Percentiles rank a stretch among this genome's conserved stretches.
Evolutionary conservation across 345 rosid genomes (phyloP).

Genomic region (Eucalyptus marginata): DNA sequence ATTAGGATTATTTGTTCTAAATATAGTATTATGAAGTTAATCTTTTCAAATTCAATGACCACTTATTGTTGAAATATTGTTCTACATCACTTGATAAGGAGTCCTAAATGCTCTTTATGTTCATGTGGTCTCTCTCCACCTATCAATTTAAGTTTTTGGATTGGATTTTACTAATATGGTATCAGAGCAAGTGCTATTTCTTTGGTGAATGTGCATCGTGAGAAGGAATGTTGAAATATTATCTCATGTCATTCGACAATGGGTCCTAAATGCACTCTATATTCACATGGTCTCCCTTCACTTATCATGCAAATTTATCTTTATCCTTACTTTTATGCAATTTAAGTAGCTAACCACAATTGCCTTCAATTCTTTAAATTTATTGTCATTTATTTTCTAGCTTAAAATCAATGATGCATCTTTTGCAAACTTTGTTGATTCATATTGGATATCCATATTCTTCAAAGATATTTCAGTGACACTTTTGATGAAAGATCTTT

Average conservation of each 20-base stretch:
- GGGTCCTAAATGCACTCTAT: too few relatives aligned
- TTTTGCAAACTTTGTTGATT: neutral
- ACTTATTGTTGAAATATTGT: neutral
- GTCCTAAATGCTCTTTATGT: too few relatives aligned
- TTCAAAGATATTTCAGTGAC: neutral
- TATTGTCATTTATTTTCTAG: neutral
- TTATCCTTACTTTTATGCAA: neutral
- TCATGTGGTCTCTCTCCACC: fast-evolving
- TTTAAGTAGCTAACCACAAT: neutral
- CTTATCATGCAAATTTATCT: neutral
- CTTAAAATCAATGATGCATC: neutral
- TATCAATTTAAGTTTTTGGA: too few relatives aligned
- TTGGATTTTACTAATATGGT: too few relatives aligned
- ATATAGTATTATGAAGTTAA: too few relatives aligned
- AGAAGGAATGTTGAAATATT: too few relatives aligned
- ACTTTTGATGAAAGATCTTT: neutral
- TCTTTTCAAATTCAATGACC: neutral
- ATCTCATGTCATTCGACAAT: too few relatives aligned
- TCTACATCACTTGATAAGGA: too few relatives aligned
- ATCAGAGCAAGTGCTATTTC: fast-evolving
- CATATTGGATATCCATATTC: neutral
- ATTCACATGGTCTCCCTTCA: too few relatives aligned
- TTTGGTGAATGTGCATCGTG: too few relatives aligned
- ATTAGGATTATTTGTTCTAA: neutral
- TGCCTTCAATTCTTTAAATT: neutral